These are phyloP conservation scores for Berkeleyomyces rouxiae DNA, from an alignment of 2,329 filamentous ascomycete genomes.

Conservation along the genomic window DNA sequence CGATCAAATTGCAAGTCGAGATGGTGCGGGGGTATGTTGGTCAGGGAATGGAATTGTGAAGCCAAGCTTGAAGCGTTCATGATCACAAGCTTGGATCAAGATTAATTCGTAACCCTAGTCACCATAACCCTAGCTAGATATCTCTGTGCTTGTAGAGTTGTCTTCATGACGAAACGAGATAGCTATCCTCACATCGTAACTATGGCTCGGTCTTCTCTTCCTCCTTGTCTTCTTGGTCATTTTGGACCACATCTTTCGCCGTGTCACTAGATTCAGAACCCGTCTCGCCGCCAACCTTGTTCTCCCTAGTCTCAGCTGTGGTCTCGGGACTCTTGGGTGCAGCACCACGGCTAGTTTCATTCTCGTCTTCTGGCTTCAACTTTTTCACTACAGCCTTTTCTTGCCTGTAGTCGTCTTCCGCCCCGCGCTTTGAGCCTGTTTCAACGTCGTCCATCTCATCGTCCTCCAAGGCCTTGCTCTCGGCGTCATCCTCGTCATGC, in stretches of 20 bases:
- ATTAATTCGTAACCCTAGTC: too few relatives aligned
- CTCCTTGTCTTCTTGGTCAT: background rate
- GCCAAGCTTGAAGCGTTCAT: too few relatives aligned
- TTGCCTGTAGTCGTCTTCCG: conserved; percentile 29
- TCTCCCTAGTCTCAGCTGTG: background rate
- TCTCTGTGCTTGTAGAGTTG: too few relatives aligned
- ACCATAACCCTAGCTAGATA: too few relatives aligned
- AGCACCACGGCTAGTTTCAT: conserved; percentile 19
- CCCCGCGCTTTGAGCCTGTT: conserved; percentile 37
- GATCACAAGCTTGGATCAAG: too few relatives aligned
- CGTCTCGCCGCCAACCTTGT: background rate
- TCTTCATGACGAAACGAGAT: too few relatives aligned
- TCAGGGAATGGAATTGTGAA: too few relatives aligned
- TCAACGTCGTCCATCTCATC: conserved; percentile 21
- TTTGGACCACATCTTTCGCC: background rate
- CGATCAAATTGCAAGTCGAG: background rate
- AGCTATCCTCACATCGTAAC: too few relatives aligned
- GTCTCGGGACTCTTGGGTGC: background rate
- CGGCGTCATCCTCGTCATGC: conserved; percentile 19
- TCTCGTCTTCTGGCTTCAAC: conserved; percentile 23
- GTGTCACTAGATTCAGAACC: background rate
- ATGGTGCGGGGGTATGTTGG: too few relatives aligned
- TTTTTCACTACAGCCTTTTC: conserved; percentile 29
- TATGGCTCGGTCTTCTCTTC: background rate
- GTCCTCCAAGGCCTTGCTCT: conserved; percentile 16